A percentile compares a stretch with the other conserved stretches of the same genome.
Conservation (phyloP, 2,329 filamentous ascomycete species). For the Bipolaris cookei region DNA sequence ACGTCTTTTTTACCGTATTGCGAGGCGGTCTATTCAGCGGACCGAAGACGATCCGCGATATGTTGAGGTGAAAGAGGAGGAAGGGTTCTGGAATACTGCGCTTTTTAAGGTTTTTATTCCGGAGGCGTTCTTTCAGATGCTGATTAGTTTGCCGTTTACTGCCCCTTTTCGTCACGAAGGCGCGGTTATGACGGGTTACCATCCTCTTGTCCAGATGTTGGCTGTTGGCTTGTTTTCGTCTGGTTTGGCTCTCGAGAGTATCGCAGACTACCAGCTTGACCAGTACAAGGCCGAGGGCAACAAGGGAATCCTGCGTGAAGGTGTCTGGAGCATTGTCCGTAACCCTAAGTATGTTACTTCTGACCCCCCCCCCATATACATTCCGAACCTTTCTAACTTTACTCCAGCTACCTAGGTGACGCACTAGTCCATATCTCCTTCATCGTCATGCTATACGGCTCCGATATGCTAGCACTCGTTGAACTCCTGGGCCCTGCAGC, state of each 20-base stretch:
- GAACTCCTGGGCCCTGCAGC: constrained; percentile 62
- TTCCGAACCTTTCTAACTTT: constrained; percentile 1
- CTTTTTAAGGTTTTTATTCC: constrained; percentile 63
- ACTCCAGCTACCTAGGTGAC: constrained; percentile 65
- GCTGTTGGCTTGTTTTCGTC: constrained; percentile 63
- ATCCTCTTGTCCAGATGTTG: constrained; percentile 43
- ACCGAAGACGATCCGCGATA: constrained; percentile 65
- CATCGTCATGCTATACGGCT: constrained; percentile 62
- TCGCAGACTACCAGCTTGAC: constrained; percentile 64
- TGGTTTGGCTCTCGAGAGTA: constrained; percentile 62
- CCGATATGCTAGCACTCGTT: constrained; percentile 61
- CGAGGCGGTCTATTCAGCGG: constrained; percentile 56
- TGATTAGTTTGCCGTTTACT: constrained; percentile 65
- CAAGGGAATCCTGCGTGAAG: constrained; percentile 57
- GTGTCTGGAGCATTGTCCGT: constrained; percentile 67
- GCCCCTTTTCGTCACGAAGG: constrained; percentile 60
- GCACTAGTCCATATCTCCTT: constrained; percentile 65
- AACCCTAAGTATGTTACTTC: constrained; percentile 64
- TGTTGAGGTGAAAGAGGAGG: constrained; percentile 58
- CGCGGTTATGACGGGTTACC: constrained; percentile 47
- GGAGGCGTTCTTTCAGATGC: constrained; percentile 62
- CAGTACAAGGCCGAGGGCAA: constrained; percentile 55
- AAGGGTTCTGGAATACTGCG: constrained; percentile 64
- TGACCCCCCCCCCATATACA: background rate
- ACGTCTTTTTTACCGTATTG: constrained; percentile 63